Conservation (phyloP, 2,329 filamentous ascomycete species). For the Aspergillus pseudoglaucus region DNA sequence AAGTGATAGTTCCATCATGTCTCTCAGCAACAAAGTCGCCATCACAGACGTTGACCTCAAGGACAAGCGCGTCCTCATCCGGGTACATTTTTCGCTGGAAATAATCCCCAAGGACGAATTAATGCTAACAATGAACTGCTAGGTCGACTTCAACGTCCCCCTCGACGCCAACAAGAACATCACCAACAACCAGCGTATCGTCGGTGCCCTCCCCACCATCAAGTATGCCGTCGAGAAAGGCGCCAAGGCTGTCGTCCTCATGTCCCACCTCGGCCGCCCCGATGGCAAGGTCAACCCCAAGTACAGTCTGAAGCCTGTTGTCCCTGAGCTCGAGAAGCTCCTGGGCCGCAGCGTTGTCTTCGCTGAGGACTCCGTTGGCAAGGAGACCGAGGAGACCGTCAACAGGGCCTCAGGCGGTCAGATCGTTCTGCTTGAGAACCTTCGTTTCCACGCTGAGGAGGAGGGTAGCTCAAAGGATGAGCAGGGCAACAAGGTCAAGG, state of each 20-base stretch:
- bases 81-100: constrained; percentile 55
- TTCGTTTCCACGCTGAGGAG: constrained; percentile 97
- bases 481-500: constrained; percentile 96
- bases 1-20: constrained; percentile 56
- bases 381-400: constrained; percentile 83
- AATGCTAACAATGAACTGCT: constrained; percentile 2
- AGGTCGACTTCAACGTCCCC: constrained; percentile 99
- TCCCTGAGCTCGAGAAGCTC: constrained; percentile 84
- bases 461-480: constrained; percentile 93
- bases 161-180: constrained; percentile 88
- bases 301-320: constrained; percentile 90
- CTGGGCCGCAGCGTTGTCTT: constrained; percentile 79
- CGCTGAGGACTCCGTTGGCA: constrained; percentile 81
- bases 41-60: constrained; percentile 96
- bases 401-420: constrained; percentile 74
- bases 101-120: not conserved
- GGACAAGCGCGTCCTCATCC: constrained; percentile 96
- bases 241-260: constrained; percentile 87
- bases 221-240: constrained; percentile 86
- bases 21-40: constrained; percentile 95
- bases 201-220: constrained; percentile 89
- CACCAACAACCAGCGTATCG: constrained; percentile 98
- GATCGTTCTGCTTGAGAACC: constrained; percentile 89
- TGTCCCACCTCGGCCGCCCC: constrained; percentile 97
- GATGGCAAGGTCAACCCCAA: constrained; percentile 85